phyloP scores from a whole-genome alignment of 2,329 filamentous ascomycete species.

The Metarhizium anisopliae region DNA sequence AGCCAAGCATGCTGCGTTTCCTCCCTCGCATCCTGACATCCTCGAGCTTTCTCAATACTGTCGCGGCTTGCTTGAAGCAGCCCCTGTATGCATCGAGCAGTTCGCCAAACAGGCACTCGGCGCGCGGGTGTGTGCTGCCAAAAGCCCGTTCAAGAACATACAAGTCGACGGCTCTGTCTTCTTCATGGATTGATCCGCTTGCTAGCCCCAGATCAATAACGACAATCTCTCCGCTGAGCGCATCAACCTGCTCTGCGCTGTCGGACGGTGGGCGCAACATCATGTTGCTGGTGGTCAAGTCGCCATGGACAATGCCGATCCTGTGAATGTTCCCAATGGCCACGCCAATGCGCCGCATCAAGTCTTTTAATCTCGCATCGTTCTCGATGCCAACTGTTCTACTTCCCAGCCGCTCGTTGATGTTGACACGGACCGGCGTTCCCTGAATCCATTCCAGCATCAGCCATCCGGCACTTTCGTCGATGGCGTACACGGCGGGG shows the following conservation, averaged over 20 bases:
- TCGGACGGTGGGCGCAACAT: slow-evolving; percentile 52
- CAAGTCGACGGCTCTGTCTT: slow-evolving; percentile 90
- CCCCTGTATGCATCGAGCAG: slow-evolving; percentile 66
- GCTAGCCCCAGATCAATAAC: slow-evolving; percentile 94
- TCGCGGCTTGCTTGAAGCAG: slow-evolving; percentile 64
- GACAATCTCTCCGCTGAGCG: slow-evolving; percentile 64
- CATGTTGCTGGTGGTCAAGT: slow-evolving; percentile 94
- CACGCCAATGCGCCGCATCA: slow-evolving; percentile 63
- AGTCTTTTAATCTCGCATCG: slow-evolving; percentile 42
- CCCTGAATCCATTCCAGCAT: slow-evolving; percentile 82
- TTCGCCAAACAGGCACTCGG: slow-evolving; percentile 66
- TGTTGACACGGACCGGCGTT: slow-evolving; percentile 55
- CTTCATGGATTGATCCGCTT: slow-evolving; percentile 69
- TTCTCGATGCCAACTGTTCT: slow-evolving; percentile 28
- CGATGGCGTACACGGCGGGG: slow-evolving; percentile 67
- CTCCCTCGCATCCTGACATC: slow-evolving; percentile 89
- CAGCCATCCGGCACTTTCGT: slow-evolving; percentile 60
- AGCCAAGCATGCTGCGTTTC: slow-evolving; percentile 96
- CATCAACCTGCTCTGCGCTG: slow-evolving; percentile 10
- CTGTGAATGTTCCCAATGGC: slow-evolving; percentile 71
- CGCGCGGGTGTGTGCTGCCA: slow-evolving; percentile 84
- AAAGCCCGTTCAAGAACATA: slow-evolving; percentile 95
- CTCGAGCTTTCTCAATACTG: slow-evolving; percentile 73
- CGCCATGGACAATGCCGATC: slow-evolving; percentile 84
- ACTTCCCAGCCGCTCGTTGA: slow-evolving; percentile 59